Evolutionary conservation across 139 green algal species (phyloP), one percentile per base, ranked within the genome.

Genomic region (Zygnema circumcarinatum): DNA sequence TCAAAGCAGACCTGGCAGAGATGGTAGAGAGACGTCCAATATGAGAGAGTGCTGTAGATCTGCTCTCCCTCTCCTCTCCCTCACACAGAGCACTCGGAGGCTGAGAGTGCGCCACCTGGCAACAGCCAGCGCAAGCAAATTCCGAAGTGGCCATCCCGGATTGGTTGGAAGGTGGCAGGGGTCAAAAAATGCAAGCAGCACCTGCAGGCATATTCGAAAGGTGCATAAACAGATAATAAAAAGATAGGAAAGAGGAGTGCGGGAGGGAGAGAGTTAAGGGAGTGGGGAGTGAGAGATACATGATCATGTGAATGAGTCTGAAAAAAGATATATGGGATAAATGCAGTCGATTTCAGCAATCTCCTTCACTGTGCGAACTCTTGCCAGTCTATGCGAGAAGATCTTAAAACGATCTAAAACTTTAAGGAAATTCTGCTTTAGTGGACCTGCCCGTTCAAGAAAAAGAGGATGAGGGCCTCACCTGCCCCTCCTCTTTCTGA

Each of bases 111-210:
- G 80, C 82, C 85, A 93, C 40, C 83, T 47, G 41, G 42, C 88
- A 0, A 92, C 91, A 2, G 94, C 93, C 69, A 97, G 74, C 41
- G 96, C 88, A 79, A 98, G 94, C 67, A 94, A 36, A 87, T 98
- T 98, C 2, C 96, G 90, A 62, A 98, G 93, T 2, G 93, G 90
- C 96, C 96, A 98, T 31, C 94, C 94, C 0, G 96, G 95, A 78
- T 94, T 67, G 0, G 80, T 81, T 0, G 84, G 20, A 39, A 93
- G 38, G 52, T 93, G 84, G 88, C 92, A 93, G 38, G 93, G 90
- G 91, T 98, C 96, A 0, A 89, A 76, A 38, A 86, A 88, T 20
- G 73, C 89, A 2, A 92, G 38, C 31, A 90, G 25, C 2, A 85
- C 36, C 78, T 85, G 39, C 78, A 33, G 7, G 7, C 3, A 73